Percentiles rank a stretch among this genome's conserved stretches.
Conservation (phyloP, 2,329 filamentous ascomycete genomes). For the Grosmannia penicillata region DNA sequence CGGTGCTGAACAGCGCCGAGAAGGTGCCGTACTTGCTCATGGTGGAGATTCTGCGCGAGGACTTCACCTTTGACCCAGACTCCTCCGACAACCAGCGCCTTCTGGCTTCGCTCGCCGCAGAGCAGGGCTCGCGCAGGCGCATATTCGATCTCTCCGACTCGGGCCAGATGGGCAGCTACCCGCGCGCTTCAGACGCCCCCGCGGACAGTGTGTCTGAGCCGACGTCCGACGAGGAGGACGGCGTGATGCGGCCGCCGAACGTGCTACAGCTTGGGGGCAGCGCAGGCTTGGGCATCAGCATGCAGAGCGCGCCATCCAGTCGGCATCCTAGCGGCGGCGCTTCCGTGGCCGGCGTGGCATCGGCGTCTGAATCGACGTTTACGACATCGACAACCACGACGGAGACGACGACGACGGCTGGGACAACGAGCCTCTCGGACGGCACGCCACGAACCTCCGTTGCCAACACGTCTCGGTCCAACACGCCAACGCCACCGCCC, state of each 20-base stretch:
- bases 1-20: constrained; percentile 74
- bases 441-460: constrained; percentile 56
- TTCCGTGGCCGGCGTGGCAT: constrained; percentile 45
- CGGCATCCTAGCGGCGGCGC: constrained; percentile 14
- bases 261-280: no score
- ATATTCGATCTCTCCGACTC: constrained; percentile 59
- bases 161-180: constrained; percentile 23
- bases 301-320: constrained; percentile 2
- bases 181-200: constrained; percentile 4
- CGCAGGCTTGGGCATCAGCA: neutral
- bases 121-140: constrained; percentile 40
- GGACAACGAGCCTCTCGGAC: constrained; percentile 39
- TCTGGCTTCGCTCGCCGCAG: constrained; percentile 39
- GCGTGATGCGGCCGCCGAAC: neutral
- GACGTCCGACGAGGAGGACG: constrained; percentile 34
- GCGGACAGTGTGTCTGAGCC: constrained; percentile 71
- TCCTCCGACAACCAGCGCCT: constrained; percentile 58
- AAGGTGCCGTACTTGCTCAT: constrained; percentile 75
- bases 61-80: constrained; percentile 70
- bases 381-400: no score
- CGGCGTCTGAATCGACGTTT: no score
- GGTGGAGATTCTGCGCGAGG: constrained; percentile 68
- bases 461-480: constrained; percentile 52
- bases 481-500: constrained; percentile 41
- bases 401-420: constrained; percentile 38